A percentile compares a stretch with the other conserved stretches of the same genome.
These are phyloP conservation scores for Cystobasidiaceae sp. DNA, from an alignment of 1,284 basidiomycete genomes.

Conservation along the genomic window DNA sequence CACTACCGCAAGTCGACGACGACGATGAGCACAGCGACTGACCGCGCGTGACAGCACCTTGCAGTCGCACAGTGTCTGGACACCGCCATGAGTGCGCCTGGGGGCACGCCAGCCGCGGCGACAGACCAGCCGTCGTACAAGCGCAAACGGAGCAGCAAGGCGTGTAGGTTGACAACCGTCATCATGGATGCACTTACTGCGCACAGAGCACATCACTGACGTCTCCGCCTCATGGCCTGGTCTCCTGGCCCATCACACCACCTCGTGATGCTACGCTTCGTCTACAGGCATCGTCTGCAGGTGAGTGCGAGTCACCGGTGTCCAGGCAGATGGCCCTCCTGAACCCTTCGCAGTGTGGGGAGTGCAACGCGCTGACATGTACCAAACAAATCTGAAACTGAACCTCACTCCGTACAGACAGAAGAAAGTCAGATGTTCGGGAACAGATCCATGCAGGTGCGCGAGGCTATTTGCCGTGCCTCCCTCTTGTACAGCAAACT, in stretches of 20 bases:
- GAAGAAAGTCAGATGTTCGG: constrained; percentile 22
- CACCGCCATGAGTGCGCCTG: no score
- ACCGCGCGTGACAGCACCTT: no score
- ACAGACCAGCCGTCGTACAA: background rate
- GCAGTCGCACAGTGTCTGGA: no score
- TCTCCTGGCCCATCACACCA: no score
- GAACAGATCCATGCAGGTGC: constrained; percentile 11
- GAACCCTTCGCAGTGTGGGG: no score
- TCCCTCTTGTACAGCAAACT: background rate
- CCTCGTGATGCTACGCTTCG: background rate
- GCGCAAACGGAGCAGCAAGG: constrained; percentile 15
- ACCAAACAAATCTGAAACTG: no score
- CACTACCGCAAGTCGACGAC: no score
- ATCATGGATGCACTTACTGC: background rate
- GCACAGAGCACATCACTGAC: background rate
- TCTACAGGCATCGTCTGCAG: constrained; percentile 7
- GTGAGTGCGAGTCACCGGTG: no score
- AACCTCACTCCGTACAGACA: no score
- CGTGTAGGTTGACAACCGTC: background rate
- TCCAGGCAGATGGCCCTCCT: no score
- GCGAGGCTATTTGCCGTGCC: background rate
- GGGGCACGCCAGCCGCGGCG: background rate
- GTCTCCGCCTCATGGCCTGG: background rate
- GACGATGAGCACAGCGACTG: no score
- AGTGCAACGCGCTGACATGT: no score